Base-by-base conservation (phyloP, 306 rosid species). In the Vigna unguiculata region DNA sequence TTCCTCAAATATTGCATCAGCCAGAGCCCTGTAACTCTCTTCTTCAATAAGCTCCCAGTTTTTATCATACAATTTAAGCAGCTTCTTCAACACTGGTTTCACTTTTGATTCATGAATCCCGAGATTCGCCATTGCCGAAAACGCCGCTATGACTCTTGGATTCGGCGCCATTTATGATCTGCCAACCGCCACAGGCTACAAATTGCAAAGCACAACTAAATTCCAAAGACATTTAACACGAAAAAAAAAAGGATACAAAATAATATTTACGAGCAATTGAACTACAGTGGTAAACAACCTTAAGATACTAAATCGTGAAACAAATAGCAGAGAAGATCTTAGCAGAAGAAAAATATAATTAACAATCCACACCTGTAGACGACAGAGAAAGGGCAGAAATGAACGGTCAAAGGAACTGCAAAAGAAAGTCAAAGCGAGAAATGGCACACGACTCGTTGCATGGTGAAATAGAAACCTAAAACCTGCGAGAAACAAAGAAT, bases 11-110 rank as follows among this genome's bases (percentile, higher is more conserved):
- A 95, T 88, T 36, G 97, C 93, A 88, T 92, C 97, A 57, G 89
- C 90, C 28, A 95, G 90, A 86, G 61, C 97, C 84, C 97, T 84
- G 71, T 90, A 95, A 68, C 81, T 89, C 85, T 95, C 99, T 88
- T 78, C 92, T 89, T 95, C 99, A 41, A 95, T 95, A 15, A 95
- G 92, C 45, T 82, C 91, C 99, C 99, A 92, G 66, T 92, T 86
- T 71, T 82, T 89, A 25, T 95, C 92, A 85, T 90, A 95, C 86
- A 91, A 69, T 41, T 74, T 89, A 40, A 95, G 76, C 20, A 95
- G 96, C 30, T 79, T 88, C 84, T 89, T 92, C 58, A 92, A 75
- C 14, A 92, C 97, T 1, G 96, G 93, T 61, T 92, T 95, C 32
- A 91, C 92, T 85, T 86, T 81, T 4, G 73, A 74, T 85, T 92